Conservation (phyloP, 805 yeast genomes). For the Lachancea quebecensis region DNA sequence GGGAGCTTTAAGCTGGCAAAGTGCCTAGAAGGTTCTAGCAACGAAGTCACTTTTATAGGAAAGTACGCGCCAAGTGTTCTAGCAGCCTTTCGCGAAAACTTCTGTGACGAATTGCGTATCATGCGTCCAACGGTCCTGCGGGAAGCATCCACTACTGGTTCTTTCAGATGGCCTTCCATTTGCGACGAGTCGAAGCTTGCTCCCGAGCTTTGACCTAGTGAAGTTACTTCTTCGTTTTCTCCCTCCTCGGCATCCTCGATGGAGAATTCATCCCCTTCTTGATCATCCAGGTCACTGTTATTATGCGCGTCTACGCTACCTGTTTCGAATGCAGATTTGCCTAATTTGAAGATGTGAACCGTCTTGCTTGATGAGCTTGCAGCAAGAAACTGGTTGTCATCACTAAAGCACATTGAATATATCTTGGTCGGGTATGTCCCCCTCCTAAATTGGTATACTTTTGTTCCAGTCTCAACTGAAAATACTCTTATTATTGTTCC, state of each 20-base stretch:
- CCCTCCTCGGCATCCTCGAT: conserved; percentile 22
- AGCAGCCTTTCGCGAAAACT: conserved; percentile 72
- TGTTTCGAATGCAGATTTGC: conserved; percentile 8
- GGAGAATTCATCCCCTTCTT: conserved; percentile 26
- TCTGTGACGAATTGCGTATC: conserved; percentile 71
- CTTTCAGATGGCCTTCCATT: conserved; percentile 24
- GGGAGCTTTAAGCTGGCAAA: conserved; percentile 84
- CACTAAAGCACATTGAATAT: conserved; percentile 67
- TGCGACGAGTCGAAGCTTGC: conserved; percentile 8
- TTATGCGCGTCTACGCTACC: conserved; percentile 9
- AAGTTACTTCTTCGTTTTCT: conserved; percentile 13
- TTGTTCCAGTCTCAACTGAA: conserved; percentile 52
- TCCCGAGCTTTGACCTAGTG: conserved; percentile 5
- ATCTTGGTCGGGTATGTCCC: conserved; percentile 82
- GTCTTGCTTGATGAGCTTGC: conserved; percentile 88
- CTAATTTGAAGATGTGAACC: conserved; percentile 81
- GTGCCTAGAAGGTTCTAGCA: conserved; percentile 84
- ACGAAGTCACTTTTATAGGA: conserved; percentile 68
- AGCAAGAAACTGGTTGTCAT: conserved; percentile 61
- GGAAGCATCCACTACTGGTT: conserved; percentile 65
- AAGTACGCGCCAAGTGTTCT: conserved; percentile 83
- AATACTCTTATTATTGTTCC: conserved; percentile 75
- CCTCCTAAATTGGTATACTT: conserved; percentile 63
- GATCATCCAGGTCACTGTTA: conserved; percentile 34
- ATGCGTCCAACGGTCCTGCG: conserved; percentile 68